phyloP scores from a whole-genome alignment of 2,329 filamentous ascomycete species.

The Aspergillus cejpii region DNA sequence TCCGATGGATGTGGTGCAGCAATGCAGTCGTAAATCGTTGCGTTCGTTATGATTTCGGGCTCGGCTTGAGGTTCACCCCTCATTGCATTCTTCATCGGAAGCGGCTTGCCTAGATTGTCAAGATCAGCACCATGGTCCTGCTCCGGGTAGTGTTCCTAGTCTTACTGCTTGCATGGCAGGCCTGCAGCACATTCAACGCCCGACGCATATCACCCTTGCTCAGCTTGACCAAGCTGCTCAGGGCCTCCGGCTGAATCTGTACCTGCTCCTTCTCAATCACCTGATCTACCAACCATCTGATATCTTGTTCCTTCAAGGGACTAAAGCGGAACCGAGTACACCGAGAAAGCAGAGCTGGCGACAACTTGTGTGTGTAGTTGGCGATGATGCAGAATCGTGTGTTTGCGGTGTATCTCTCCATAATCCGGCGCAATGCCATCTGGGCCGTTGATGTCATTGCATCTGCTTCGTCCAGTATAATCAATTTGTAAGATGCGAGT shows the following conservation, averaged over 20 bases:
- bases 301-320: constrained; percentile 82
- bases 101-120: constrained; percentile 53
- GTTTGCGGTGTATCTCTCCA: constrained; percentile 99
- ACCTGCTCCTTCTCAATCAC: constrained; percentile 84
- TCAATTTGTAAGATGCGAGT: constrained; percentile 81
- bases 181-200: constrained; percentile 90
- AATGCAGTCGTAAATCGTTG: constrained; percentile 93
- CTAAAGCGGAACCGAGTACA: constrained; percentile 95
- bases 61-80: constrained; percentile 54
- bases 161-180: constrained; percentile 87
- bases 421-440: constrained; percentile 93
- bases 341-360: constrained; percentile 80
- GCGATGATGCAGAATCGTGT: constrained; percentile 97
- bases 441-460: constrained; percentile 99
- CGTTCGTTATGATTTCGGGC: constrained; percentile 82
- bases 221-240: constrained; percentile 73
- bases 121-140: constrained; percentile 1
- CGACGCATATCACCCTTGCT: constrained; percentile 96
- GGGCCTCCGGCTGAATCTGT: constrained; percentile 72
- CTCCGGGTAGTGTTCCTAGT: constrained; percentile 5
- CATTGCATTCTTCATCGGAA: constrained; percentile 55
- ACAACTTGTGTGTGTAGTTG: constrained; percentile 97
- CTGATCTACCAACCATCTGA: constrained; percentile 75
- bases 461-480: constrained; percentile 97
- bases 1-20: constrained; percentile 88